phyloP scores from a whole-genome alignment of 352 stramenopile genomes.

The Phytophthora melonis region DNA sequence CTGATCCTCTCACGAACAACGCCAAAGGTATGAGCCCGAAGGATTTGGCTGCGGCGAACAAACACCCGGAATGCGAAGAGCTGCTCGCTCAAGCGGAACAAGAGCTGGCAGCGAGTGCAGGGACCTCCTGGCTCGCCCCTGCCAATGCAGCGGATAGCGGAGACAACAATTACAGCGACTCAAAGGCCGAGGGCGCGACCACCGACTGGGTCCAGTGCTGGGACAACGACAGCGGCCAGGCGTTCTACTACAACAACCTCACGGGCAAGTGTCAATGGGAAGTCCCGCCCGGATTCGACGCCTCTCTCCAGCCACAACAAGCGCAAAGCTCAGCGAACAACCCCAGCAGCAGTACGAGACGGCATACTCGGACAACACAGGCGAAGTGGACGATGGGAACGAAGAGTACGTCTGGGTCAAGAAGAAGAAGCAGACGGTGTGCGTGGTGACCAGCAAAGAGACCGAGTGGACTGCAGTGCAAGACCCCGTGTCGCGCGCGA shows the following conservation, averaged over 20 bases:
- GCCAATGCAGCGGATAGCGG: constrained; percentile 48
- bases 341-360: constrained; percentile 40
- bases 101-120: constrained; percentile 41
- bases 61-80: constrained; percentile 57
- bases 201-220: constrained; percentile 68
- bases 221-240: constrained; percentile 61
- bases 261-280: constrained; percentile 78
- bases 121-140: constrained; percentile 63
- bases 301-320: constrained; percentile 40
- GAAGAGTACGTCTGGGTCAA: constrained; percentile 81
- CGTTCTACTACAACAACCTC: constrained; percentile 83
- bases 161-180: constrained; percentile 16
- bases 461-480: constrained; percentile 74
- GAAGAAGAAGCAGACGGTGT: constrained; percentile 76
- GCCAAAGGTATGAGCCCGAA: constrained; percentile 59
- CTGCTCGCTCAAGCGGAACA: constrained; percentile 53
- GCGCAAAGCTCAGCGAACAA: constrained; percentile 20
- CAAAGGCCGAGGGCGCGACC: constrained; percentile 19
- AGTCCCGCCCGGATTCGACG: constrained; percentile 47
- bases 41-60: constrained; percentile 55
- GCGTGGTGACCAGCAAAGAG: constrained; percentile 65
- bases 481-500: constrained; percentile 59
- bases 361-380: constrained; percentile 15
- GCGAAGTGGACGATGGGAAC: constrained; percentile 32
- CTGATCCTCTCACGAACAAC: constrained; percentile 58